Evolutionary conservation across 108 stramenopile species (phyloP).

Genomic region (Pseudonitzschia pungens): DNA sequence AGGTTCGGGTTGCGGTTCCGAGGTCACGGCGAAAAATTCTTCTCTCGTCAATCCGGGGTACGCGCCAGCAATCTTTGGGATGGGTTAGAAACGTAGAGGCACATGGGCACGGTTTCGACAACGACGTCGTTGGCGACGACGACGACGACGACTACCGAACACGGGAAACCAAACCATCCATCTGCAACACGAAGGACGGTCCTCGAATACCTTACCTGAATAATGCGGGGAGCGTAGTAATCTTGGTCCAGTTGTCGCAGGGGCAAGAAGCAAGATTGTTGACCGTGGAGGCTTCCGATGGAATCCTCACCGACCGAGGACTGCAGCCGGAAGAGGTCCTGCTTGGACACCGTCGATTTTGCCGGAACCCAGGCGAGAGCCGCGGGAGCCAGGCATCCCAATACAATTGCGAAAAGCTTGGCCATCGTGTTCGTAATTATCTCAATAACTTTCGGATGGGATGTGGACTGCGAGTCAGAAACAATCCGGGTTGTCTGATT

Average conservation of each 20-base stretch:
- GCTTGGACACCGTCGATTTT: neutral
- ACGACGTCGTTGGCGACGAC: too few species aligned
- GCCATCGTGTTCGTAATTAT: neutral
- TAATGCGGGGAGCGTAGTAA: slow-evolving; percentile 80
- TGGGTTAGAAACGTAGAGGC: too few species aligned
- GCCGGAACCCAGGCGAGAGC: slow-evolving; percentile 9
- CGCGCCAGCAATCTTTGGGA: slow-evolving; percentile 76
- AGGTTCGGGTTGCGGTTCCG: slow-evolving; percentile 60
- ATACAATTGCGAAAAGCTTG: neutral
- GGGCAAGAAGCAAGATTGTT: slow-evolving; percentile 78
- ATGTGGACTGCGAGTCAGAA: too few species aligned
- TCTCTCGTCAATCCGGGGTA: slow-evolving; percentile 76
- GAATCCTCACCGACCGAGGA: neutral
- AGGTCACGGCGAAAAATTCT: slow-evolving; percentile 63
- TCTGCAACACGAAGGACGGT: slow-evolving; percentile 7
- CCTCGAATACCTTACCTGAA: slow-evolving; percentile 52
- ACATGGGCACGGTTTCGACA: too few species aligned
- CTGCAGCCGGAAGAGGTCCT: neutral
- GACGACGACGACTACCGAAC: slow-evolving; percentile 24
- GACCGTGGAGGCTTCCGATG: slow-evolving; percentile 52
- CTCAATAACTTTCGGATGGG: too few species aligned
- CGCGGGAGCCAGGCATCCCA: neutral
- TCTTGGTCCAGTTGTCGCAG: slow-evolving; percentile 81
- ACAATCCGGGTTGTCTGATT: too few species aligned
- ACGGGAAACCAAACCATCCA: neutral